Percentiles rank a stretch among this genome's conserved stretches.
phyloP scores from a whole-genome alignment of 768 basidiomycete genomes.

The Russula earlei region DNA sequence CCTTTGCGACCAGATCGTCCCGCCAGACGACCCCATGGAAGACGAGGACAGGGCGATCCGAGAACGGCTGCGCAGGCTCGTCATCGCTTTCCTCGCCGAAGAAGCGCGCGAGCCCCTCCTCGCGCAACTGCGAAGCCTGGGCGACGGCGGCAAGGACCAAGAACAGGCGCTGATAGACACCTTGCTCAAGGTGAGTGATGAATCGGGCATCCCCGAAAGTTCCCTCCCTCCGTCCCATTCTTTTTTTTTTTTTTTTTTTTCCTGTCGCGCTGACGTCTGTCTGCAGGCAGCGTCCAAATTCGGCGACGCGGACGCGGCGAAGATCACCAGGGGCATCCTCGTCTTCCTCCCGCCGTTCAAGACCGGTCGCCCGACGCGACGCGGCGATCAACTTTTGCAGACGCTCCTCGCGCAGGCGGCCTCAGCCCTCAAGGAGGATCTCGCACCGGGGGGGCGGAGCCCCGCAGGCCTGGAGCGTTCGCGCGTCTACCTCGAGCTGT shows the following conservation, averaged over 20 bases:
- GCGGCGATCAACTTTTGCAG: constrained; percentile 34
- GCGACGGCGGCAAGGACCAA: constrained; percentile 34
- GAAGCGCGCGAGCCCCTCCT: constrained; percentile 41
- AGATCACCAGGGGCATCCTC: constrained; percentile 47
- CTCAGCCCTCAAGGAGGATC: constrained; percentile 27
- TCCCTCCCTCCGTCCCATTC: no score
- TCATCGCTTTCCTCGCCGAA: constrained; percentile 47
- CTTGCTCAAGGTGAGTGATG: constrained; percentile 36
- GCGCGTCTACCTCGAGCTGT: constrained; percentile 39
- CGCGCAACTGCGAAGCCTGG: constrained; percentile 34
- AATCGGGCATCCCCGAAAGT: constrained; percentile 5
- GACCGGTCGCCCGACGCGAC: constrained; percentile 25
- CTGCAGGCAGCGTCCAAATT: constrained; percentile 44
- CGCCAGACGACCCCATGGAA: constrained; percentile 40
- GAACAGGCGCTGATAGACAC: constrained; percentile 41
- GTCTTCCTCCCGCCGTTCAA: constrained; percentile 38
- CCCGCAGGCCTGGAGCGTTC: constrained; percentile 29
- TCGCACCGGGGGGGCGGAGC: constrained; percentile 23
- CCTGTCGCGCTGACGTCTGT: neutral
- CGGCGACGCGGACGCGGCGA: constrained; percentile 31
- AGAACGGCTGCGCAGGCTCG: constrained; percentile 47
- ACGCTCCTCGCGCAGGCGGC: constrained; percentile 32
- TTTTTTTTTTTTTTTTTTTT: no score
- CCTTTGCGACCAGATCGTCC: constrained; percentile 56
- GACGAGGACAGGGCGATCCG: constrained; percentile 51